Base-by-base conservation (phyloP, 2,329 filamentous ascomycete species). In the Aspergillus fumigatiaffinis region DNA sequence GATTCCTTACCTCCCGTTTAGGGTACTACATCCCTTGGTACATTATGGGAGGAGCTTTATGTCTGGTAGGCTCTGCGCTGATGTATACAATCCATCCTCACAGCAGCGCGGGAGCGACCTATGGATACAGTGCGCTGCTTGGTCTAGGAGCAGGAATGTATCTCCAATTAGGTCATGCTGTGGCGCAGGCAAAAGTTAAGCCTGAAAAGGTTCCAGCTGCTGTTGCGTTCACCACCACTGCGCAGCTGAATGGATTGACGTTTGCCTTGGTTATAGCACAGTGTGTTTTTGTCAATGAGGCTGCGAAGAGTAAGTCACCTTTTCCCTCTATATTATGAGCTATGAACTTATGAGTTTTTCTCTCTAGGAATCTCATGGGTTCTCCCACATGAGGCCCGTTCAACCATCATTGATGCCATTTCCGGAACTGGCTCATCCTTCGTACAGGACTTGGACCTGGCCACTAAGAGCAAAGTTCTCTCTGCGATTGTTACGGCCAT, bases 1-100 rank as follows among this genome's bases (percentile, higher is more conserved):
- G 53, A 28, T 42, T 29, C 38, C n/a, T 58, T 9, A 65, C 60
- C 56, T 46, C 55, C 7, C 56, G 53, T 8, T 28, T 60, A 3
- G 63, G 63, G 10, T 63, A 60, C 51, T 63, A 62, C 29, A 61
- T 60, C 55, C 63, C 61, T 1, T 65, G 63, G 61, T 65, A 64
- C 48, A 26, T 63, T 4, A 41, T 52, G 4, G 63, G 61, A n/a
- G 59, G 60, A 1, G 53, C 57, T 8, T 29, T 65, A 6, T 50
- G 51, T 20, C 51, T 53, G 2, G 14, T 58, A 4, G 64, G 59
- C 10, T 59, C 59, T 25, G 61, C 57, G 3, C 55, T 62, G 46
- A 63, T 66, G 58, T 59, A 60, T 29, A 63, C 59, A 1, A 46
- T 64, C 14, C 41, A 50, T 9, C 56, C 52, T 17, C 20, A 50